Evolutionary conservation across 176 grass and related monocot species (phyloP), one percentile per base, ranked within the genome.

Genomic region (Oryza glaberrima): DNA sequence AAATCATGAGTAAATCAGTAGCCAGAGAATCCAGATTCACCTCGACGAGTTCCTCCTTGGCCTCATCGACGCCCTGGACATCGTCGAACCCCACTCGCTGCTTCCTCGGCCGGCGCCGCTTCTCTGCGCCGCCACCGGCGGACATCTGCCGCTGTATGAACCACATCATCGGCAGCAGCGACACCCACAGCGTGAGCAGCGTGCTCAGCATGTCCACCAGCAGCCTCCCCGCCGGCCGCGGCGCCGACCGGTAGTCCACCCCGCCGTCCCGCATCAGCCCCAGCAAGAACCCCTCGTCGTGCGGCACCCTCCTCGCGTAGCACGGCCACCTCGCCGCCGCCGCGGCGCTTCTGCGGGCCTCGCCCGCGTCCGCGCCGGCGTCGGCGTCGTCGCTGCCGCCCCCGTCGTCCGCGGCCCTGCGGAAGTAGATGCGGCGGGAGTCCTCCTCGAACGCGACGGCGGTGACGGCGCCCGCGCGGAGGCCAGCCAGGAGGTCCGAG

Each of bases 81-180:
- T 98, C 91, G 19, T 92, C 86, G 69, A 98, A 98, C 38, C 88
- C 81, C 5, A 95, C 90, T 15, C 28, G 74, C 48, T 92, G 96
- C 70, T 87, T 94, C 49, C 77, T 90, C 15, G 77, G 81, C 10
- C 63, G 77, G 9, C 85, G 87, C 35, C 84, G 78, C 77, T 90
- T 98, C 15, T 86, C 90, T 4, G 45, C 72, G 4, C 68, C 20
- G n/a, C 86, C 83, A 47, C 61, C 83, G n/a, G 85, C 85, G 3
- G 92, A 93, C 78, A 98, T 87, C 83, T 93, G 91, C 65, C 88
- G 89, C 83, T 98, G 90, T 82, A 95, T 77, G 84, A 98, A 90
- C 93, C 96, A 98, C 88, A 95, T 83, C 80, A 98, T 65, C n/a
- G 96, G 96, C 85, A 95, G 82, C 65, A 98, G 65, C 2, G 93